Base-by-base conservation (phyloP, 139 green algal genomes). In the Volvox africanus region DNA sequence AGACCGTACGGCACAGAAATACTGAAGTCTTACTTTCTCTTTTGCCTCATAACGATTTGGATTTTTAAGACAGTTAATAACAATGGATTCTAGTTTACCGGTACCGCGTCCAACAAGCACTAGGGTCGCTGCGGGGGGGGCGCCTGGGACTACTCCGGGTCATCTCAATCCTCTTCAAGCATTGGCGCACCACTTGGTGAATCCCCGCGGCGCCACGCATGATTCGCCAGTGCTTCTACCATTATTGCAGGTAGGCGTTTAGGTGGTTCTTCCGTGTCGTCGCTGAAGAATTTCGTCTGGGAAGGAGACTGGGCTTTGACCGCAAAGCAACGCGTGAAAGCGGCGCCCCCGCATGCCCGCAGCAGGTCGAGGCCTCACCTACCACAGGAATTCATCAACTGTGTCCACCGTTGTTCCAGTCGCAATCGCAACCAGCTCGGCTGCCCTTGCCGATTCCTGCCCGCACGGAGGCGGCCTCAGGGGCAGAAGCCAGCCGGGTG, bases 341-440 rank as follows among this genome's bases (percentile, higher is more conserved):
- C 71, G 44, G 83, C 62, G 77, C 82, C 65, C 82, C 76, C 61
- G 24, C 65, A 21, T 73, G 62, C 90, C 30, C 65, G 28, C 92
- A 68, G 87, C 94, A 94, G 93, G 92, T 93, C 20, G 94, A 96
- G 88, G 93, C 94, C 16, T 94, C 91, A 21, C 94, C 94, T 55
- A 96, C 94, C 19, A 96, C 94, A 1, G 94, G 94, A 18, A 92
- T 94, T 14, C 86, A 93, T 32, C 78, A 93, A 33, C 61, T 94
- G 44, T 93, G 92, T n/a, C 92, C 93, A 26, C 94, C 91, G 30
- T 68, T 96, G 18, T 96, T 95, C 37, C 92, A 93, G 69, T 87
- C 77, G 55, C 50, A 88, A 86, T 24, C 68, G 36, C 85, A 89
- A 80, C 86, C 91, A 36, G 50, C 69, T 28, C 30, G 44, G 18